phyloP scores from a whole-genome alignment of 1,139 yeast genomes.

The Magnusiomyces tetraspermus region DNA sequence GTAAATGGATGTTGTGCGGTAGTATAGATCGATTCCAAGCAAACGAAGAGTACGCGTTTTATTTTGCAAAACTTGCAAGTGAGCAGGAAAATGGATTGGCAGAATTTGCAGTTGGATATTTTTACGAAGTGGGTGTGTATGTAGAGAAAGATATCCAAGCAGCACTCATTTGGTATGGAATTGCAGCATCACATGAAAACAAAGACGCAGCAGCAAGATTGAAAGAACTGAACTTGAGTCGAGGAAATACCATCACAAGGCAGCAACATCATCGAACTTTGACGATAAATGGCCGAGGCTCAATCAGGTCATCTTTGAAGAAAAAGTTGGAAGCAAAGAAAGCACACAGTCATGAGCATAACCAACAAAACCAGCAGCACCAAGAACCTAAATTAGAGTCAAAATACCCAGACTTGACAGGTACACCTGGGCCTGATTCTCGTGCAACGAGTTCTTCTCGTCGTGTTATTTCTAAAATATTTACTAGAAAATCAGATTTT shows the following conservation, averaged over 20 bases:
- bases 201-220: conserved; percentile 30
- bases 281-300: conserved; percentile 22
- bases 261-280: conserved; percentile 24
- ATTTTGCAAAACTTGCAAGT: conserved; percentile 32
- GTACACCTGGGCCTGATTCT: neutral
- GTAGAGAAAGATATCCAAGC: conserved; percentile 24
- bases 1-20: conserved; percentile 37
- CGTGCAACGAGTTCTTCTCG: neutral
- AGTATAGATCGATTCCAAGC: conserved; percentile 25
- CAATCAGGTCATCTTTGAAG: conserved; percentile 18
- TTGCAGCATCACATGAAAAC: conserved; percentile 28
- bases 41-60: conserved; percentile 35
- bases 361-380: neutral
- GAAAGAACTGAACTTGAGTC: conserved; percentile 17
- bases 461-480: neutral
- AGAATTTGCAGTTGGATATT: conserved; percentile 36
- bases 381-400: neutral
- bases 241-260: conserved; percentile 19
- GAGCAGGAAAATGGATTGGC: conserved; percentile 30
- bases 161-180: conserved; percentile 29
- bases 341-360: neutral
- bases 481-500: neutral
- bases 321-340: neutral
- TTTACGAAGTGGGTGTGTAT: conserved; percentile 35
- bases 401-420: neutral